Conservation (phyloP, 2,329 filamentous ascomycete species). For the Madurella mycetomatis region DNA sequence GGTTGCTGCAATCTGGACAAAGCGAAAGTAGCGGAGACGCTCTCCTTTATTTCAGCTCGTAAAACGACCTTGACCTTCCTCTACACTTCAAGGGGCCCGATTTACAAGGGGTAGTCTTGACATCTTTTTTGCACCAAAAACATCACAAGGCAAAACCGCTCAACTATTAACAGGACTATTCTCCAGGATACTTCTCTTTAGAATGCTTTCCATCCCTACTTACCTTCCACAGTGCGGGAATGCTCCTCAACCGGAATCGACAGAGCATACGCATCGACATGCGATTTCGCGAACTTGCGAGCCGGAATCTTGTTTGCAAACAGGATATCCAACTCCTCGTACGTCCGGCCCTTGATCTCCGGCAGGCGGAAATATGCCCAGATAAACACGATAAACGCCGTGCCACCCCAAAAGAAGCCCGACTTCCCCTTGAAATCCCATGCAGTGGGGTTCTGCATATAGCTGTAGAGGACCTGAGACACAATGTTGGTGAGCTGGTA, state of each 20-base stretch:
- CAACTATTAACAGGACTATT: too few species aligned
- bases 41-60: too few species aligned
- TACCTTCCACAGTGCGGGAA: background rate
- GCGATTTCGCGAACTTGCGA: constrained; percentile 29
- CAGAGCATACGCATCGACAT: constrained; percentile 9
- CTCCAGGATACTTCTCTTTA: too few species aligned
- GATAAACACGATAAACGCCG: constrained; percentile 35
- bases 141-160: too few species aligned
- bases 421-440: constrained; percentile 41
- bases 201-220: background rate
- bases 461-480: constrained; percentile 36
- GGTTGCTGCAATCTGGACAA: too few species aligned
- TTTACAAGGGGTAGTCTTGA: too few species aligned
- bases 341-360: constrained; percentile 43
- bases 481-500: constrained; percentile 42
- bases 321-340: constrained; percentile 40
- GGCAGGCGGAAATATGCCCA: constrained; percentile 42
- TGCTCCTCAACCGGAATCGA: background rate
- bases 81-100: too few species aligned
- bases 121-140: too few species aligned
- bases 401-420: constrained; percentile 41
- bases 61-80: too few species aligned
- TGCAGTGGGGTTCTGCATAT: constrained; percentile 36
- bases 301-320: constrained; percentile 26
- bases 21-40: too few species aligned